phyloP scores from a whole-genome alignment of 2,329 filamentous ascomycete species.

The Dothidotthia symphoricarpi region DNA sequence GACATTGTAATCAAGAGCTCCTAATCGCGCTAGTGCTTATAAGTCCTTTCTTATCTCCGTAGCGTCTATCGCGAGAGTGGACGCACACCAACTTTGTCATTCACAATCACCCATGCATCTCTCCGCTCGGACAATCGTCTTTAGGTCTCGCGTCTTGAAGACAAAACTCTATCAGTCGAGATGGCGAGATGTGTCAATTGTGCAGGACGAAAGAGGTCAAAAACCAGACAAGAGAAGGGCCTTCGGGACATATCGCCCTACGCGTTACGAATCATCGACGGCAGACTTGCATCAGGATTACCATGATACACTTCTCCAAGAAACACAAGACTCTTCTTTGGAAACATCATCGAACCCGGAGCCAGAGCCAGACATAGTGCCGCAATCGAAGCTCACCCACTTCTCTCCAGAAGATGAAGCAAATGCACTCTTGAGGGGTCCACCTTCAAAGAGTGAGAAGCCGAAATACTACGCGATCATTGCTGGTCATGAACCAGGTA shows the following conservation, averaged over 20 bases:
- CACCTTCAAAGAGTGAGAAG: constrained; percentile 43
- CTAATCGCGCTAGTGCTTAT: too few species aligned
- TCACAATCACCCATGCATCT: too few species aligned
- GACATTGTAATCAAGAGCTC: too few species aligned
- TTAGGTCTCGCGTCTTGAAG: too few species aligned
- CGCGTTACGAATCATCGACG: not conserved
- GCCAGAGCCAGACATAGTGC: not conserved
- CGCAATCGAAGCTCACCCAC: constrained; percentile 56
- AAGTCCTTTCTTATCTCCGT: too few species aligned
- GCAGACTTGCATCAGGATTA: not conserved
- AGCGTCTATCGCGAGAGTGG: too few species aligned
- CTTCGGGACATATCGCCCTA: not conserved
- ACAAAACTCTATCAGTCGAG: too few species aligned
- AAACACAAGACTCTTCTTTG: not conserved
- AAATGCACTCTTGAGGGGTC: constrained; percentile 68
- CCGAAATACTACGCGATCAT: constrained; percentile 60
- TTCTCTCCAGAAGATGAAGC: constrained; percentile 45
- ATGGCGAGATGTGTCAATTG: too few species aligned
- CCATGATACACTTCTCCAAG: not conserved
- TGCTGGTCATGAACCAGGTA: constrained; percentile 56
- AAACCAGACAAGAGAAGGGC: too few species aligned
- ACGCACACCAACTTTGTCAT: too few species aligned
- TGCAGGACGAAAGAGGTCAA: too few species aligned
- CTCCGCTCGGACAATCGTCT: too few species aligned
- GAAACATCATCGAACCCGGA: constrained; percentile 11